These are phyloP conservation scores for Colletotrichum falcatum DNA, from an alignment of 2,329 filamentous ascomycete species.

Conservation along the genomic window DNA sequence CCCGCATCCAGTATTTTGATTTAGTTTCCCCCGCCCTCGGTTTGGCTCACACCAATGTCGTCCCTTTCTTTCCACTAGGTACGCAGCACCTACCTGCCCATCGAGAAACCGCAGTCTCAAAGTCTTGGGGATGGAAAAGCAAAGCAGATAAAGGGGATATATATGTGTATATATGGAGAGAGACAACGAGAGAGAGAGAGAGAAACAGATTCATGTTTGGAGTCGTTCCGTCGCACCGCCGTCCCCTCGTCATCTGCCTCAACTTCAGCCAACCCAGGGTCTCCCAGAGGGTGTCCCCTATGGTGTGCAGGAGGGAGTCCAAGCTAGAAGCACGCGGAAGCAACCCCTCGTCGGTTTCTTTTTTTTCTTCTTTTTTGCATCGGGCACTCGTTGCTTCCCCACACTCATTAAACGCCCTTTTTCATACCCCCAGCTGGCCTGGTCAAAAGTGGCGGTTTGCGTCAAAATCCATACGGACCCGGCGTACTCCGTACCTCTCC, in stretches of 20 bases:
- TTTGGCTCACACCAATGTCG: slow-evolving; percentile 4
- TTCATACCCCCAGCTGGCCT: not conserved
- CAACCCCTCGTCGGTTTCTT: slow-evolving; percentile 34
- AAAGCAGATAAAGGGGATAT: not conserved
- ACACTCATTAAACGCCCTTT: slow-evolving; percentile 39
- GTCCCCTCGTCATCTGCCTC: not conserved
- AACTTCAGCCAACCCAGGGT: not conserved
- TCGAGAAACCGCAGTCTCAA: not conserved
- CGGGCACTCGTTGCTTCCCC: slow-evolving; percentile 36
- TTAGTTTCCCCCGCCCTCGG: slow-evolving; percentile 11
- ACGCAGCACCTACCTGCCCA: too few species aligned
- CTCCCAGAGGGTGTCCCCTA: not conserved
- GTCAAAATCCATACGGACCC: not conserved
- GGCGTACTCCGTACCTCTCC: not conserved
- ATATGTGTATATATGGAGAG: not conserved
- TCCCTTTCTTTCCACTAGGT: too few species aligned
- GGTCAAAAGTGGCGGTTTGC: slow-evolving; percentile 15
- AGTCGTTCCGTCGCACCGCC: not conserved
- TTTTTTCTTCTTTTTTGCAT: not conserved
- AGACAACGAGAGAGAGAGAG: not conserved
- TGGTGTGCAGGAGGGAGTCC: slow-evolving; percentile 2
- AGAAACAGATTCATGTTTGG: not conserved
- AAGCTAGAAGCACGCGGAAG: slow-evolving; percentile 34
- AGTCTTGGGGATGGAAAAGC: not conserved
- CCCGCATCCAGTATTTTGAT: slow-evolving; percentile 33